Evolutionary conservation across 2,329 filamentous ascomycete species (phyloP), one percentile per base, ranked within the genome.

Genomic region (Clonostachys byssicola): DNA sequence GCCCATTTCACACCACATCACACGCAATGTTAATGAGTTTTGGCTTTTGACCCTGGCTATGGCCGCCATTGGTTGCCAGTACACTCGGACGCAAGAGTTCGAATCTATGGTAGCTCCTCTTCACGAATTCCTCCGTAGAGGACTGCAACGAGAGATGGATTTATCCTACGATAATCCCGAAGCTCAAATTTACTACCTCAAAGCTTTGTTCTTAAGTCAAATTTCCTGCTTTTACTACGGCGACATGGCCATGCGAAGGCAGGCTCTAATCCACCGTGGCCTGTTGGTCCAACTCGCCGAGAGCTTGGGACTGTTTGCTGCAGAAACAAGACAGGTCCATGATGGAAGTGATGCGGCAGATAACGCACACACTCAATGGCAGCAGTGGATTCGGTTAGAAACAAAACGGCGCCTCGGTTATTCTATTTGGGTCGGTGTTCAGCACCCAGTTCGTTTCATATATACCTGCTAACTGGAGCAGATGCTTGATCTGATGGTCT

Each of bases 1-100:
- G 6, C 60, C 64, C 3, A 57, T 67, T 14, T 54, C 64, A 1
- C 58, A 66, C 34, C 41, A 49, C 8, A 49, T 34, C 0, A 12
- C 50, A 3, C 43, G 47, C 1, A 45, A 48, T 4, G 7, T 53
- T 0, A 52, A 56, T 2, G 45, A 53, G 0, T 44, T 48, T 12
- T 60, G 56, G 59, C 34, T 54, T 5, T 44, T 61, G 9, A 46
- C 56, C 2, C 23, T 60, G 1, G 56, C 58, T 0, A 51, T 61
- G 4, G 52, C 51, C 3, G 47, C 56, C 5, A 42, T 59, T 5
- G 59, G 59, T 4, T 52, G 48, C 5, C 59, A 61, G 3, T 60
- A 61, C 20, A 52, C 53, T 1, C 44, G 48, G 6, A 58, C 58
- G 0, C 34, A 44, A 1, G 56, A 61, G 8, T 49, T 61, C 1